These are phyloP conservation scores for Petunia hybrid DNA, from an alignment of 305 asterid genomes.

Conservation along the genomic window DNA sequence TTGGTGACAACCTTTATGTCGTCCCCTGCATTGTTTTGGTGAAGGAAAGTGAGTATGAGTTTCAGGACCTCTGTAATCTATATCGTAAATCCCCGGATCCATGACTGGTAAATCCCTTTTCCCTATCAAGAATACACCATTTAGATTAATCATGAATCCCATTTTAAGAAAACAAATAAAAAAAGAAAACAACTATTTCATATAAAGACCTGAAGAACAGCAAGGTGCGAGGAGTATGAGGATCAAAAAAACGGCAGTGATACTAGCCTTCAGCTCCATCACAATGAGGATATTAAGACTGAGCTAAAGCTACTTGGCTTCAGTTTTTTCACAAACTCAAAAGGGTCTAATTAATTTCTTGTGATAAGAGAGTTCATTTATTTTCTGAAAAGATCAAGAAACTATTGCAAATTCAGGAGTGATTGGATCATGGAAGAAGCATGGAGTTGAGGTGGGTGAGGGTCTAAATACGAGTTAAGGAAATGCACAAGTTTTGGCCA, in stretches of 20 bases:
- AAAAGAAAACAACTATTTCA: not conserved
- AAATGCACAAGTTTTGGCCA: slow-evolving; percentile 27
- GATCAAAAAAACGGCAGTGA: slow-evolving; percentile 36
- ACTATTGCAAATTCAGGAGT: not conserved
- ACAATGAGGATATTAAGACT: not conserved
- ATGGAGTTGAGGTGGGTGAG: not conserved
- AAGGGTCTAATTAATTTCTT: not conserved
- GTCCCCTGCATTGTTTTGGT: slow-evolving; percentile 34
- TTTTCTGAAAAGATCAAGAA: not conserved
- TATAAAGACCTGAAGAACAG: not conserved
- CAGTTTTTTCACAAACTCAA: not conserved
- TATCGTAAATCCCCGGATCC: slow-evolving; percentile 37
- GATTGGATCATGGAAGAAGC: slow-evolving; percentile 6
- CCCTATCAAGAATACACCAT: slow-evolving; percentile 31
- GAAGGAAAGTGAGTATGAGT: slow-evolving; percentile 49
- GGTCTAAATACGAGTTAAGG: not conserved
- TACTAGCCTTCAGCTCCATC: slow-evolving; percentile 33
- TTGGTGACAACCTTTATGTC: slow-evolving; percentile 36
- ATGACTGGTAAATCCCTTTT: slow-evolving; percentile 4
- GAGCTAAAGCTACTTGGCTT: slow-evolving; percentile 7
- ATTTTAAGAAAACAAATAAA: not conserved
- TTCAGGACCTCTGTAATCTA: slow-evolving; percentile 52
- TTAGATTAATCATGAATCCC: not conserved
- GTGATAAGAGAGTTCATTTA: not conserved
- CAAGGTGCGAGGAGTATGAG: slow-evolving; percentile 38